Conservation (phyloP, 441 rosid genomes). For the Corymbia calophylla region DNA sequence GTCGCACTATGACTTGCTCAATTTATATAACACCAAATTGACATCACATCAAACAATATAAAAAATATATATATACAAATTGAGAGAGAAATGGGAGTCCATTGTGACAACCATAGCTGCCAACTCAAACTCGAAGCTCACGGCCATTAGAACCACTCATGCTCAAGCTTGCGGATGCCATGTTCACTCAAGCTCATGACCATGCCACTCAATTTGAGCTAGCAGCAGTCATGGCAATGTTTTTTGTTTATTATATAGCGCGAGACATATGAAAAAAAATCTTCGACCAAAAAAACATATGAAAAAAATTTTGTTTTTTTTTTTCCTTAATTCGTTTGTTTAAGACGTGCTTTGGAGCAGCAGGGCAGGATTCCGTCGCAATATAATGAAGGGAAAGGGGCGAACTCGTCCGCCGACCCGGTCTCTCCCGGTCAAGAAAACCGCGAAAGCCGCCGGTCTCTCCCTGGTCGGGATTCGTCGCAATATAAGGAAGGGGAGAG, state of each 20-base stretch:
- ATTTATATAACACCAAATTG: not conserved
- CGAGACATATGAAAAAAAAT: too few species aligned
- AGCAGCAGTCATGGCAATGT: not conserved
- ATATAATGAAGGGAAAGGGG: not conserved
- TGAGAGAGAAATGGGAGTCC: too few species aligned
- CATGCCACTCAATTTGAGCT: not conserved
- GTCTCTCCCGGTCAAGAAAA: not conserved
- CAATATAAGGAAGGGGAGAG: too few species aligned
- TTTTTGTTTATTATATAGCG: too few species aligned
- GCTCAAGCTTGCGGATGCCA: not conserved
- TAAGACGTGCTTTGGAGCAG: not conserved
- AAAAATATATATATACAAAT: too few species aligned
- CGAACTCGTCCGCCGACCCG: not conserved
- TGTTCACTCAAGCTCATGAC: not conserved
- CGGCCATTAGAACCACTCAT: not conserved
- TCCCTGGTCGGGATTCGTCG: too few species aligned
- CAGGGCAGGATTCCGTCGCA: not conserved
- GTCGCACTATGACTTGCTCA: not conserved
- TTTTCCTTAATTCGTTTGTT: too few species aligned
- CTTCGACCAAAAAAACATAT: too few species aligned
- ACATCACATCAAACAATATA: not conserved
- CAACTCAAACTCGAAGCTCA: not conserved
- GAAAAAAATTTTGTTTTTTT: too few species aligned
- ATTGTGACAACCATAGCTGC: too few species aligned
- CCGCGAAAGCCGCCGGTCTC: too few species aligned